Percentiles rank a stretch among this genome's conserved stretches.
These are phyloP conservation scores for Aspergillus ruber DNA, from an alignment of 2,329 filamentous ascomycete species.

Conservation along the genomic window DNA sequence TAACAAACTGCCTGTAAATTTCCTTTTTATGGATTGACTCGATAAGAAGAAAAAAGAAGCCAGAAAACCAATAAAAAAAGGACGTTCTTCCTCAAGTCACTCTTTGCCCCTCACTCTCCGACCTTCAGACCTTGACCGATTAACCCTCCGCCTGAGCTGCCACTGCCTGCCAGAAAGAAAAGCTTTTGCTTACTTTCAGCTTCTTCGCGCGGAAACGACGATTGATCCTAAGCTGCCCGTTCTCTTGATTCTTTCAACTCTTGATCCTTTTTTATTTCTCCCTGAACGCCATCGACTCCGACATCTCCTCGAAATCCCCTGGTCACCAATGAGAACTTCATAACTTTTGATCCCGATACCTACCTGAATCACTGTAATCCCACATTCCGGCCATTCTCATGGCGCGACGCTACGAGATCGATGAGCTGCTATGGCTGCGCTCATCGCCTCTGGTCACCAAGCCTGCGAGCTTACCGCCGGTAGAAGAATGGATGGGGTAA, in stretches of 20 bases:
- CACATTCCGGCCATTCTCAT: conserved; percentile 23
- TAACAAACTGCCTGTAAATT: too few relatives aligned
- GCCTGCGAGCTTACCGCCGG: conserved; percentile 70
- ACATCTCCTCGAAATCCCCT: neutral
- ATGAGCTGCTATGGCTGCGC: conserved; percentile 68
- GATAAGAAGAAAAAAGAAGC: neutral
- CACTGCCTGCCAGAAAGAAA: neutral
- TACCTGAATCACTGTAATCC: neutral
- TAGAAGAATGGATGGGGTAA: conserved; percentile 96
- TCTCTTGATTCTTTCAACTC: conserved; percentile 1
- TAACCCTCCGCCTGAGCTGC: conserved; percentile 3
- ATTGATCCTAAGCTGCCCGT: neutral
- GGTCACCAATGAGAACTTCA: conserved; percentile 14
- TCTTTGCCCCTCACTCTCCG: conserved; percentile 12
- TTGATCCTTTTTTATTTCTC: conserved; percentile 1
- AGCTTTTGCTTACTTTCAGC: conserved; percentile 1
- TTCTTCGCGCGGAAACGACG: neutral
- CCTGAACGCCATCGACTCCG: neutral
- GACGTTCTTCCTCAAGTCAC: neutral
- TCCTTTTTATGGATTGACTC: neutral
- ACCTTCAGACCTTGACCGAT: conserved; percentile 13
- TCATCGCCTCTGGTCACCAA: conserved; percentile 77
- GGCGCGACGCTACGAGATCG: conserved; percentile 63
- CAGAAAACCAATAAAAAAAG: neutral
- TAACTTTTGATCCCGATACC: conserved; percentile 10